A percentile compares a stretch with the other conserved stretches of the same genome.
These are phyloP conservation scores for Rhexocercosporidium sp. DNA, from an alignment of 2,329 filamentous ascomycete species.

Conservation along the genomic window DNA sequence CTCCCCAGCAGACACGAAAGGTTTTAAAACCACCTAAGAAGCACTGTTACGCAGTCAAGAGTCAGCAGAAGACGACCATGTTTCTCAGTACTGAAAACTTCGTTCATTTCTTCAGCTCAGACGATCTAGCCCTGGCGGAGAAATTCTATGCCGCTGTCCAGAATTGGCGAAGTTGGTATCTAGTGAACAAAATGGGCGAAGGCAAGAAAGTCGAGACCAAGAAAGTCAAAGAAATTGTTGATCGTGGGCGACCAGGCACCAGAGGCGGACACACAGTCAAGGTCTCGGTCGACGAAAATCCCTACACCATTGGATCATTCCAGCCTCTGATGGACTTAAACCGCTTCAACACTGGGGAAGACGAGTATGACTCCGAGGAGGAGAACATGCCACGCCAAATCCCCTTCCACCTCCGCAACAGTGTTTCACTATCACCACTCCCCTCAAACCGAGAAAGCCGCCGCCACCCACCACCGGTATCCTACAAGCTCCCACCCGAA, in stretches of 20 bases:
- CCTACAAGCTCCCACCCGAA: slow-evolving; percentile 33
- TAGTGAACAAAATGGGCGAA: slow-evolving; percentile 70
- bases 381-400: slow-evolving; percentile 38
- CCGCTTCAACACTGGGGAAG: slow-evolving; percentile 49
- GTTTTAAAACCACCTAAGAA: slow-evolving; percentile 84
- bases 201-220: slow-evolving; percentile 39
- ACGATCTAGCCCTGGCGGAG: slow-evolving; percentile 70
- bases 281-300: slow-evolving; percentile 54
- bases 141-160: slow-evolving; percentile 76
- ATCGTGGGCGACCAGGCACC: slow-evolving; percentile 33
- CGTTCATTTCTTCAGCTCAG: slow-evolving; percentile 89
- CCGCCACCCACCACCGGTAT: slow-evolving; percentile 35
- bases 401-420: slow-evolving; percentile 41
- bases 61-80: slow-evolving; percentile 84
- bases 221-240: slow-evolving; percentile 30
- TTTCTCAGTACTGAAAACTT: slow-evolving; percentile 85
- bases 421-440: slow-evolving; percentile 20
- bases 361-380: slow-evolving; percentile 36
- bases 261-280: slow-evolving; percentile 39
- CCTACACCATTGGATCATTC: slow-evolving; percentile 70
- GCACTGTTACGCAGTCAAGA: slow-evolving; percentile 87
- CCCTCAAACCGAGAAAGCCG: slow-evolving; percentile 24
- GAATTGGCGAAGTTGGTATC: slow-evolving; percentile 88
- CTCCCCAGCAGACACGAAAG: slow-evolving; percentile 68
- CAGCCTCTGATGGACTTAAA: slow-evolving; percentile 69